phyloP scores from a whole-genome alignment of 1,284 basidiomycete species.

The Leccinum solheimii region DNA sequence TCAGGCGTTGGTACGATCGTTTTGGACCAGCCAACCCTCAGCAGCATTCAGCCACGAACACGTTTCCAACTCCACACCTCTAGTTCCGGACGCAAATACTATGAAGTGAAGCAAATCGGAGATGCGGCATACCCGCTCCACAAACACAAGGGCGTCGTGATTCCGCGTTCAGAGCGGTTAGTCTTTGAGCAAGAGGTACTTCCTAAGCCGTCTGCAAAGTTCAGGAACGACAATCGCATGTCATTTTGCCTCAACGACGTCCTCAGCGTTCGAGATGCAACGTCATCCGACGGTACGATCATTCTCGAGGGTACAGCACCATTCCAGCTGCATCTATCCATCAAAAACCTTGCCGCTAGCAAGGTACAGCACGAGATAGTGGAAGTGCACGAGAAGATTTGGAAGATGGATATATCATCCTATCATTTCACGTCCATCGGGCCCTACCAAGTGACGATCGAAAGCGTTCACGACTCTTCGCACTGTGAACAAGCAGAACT shows the following conservation, averaged over 20 bases:
- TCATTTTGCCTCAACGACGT: constrained; percentile 77
- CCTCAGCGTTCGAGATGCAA: constrained; percentile 53
- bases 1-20: constrained; percentile 61
- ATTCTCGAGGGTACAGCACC: constrained; percentile 81
- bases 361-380: constrained; percentile 61
- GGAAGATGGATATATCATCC: constrained; percentile 74
- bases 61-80: constrained; percentile 84
- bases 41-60: constrained; percentile 80
- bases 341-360: constrained; percentile 73
- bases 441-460: constrained; percentile 77
- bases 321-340: constrained; percentile 75
- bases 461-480: constrained; percentile 74
- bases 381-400: constrained; percentile 58
- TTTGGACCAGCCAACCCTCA: constrained; percentile 75
- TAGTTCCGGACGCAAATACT: constrained; percentile 79
- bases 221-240: constrained; percentile 65
- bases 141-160: constrained; percentile 58
- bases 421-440: constrained; percentile 78
- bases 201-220: constrained; percentile 74
- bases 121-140: constrained; percentile 84
- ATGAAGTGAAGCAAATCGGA: constrained; percentile 85
- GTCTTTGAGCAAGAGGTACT: constrained; percentile 85
- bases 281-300: constrained; percentile 58
- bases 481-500: constrained; percentile 73
- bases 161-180: constrained; percentile 62